Evolutionary conservation across 495 filamentous ascomycete genomes (phyloP).

Genomic region (Aspergillus baeticus): DNA sequence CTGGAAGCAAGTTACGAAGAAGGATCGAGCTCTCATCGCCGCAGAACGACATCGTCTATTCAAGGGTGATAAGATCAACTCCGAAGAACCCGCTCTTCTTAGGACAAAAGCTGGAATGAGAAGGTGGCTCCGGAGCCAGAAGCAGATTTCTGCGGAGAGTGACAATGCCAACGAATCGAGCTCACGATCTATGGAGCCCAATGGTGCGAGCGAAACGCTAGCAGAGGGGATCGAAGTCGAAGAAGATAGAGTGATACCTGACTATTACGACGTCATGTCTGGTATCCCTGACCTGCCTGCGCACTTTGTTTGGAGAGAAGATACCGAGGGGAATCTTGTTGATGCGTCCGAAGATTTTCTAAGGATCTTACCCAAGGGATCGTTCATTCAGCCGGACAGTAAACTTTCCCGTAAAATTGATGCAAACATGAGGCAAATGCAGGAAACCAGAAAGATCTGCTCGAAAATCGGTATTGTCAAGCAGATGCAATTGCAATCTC

Average conservation of each 20-base stretch:
- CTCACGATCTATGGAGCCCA: slow-evolving; percentile 45
- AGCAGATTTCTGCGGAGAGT: slow-evolving; percentile 54
- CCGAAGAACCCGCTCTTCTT: slow-evolving; percentile 83
- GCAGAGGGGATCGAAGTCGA: slow-evolving; percentile 91
- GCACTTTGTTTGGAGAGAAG: slow-evolving; percentile 80
- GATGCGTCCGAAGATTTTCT: slow-evolving; percentile 82
- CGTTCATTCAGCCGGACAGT: slow-evolving; percentile 77
- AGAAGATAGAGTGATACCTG: slow-evolving; percentile 74
- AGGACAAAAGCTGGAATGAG: slow-evolving; percentile 77
- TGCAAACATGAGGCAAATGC: slow-evolving; percentile 90
- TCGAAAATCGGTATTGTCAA: slow-evolving; percentile 97
- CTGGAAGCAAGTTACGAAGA: slow-evolving; percentile 99
- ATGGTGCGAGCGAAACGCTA: slow-evolving; percentile 64
- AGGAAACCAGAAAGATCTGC: slow-evolving; percentile 93
- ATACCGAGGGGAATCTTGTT: slow-evolving; percentile 79
- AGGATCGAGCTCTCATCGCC: slow-evolving; percentile 85
- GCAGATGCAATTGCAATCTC: slow-evolving; percentile 98
- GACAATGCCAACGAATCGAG: slow-evolving; percentile 50
- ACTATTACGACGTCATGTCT: slow-evolving; percentile 89
- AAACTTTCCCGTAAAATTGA: slow-evolving; percentile 76
- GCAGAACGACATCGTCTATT: slow-evolving; percentile 78
- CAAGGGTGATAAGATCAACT: slow-evolving; percentile 75
- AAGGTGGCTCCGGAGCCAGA: slow-evolving; percentile 74
- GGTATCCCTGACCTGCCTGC: slow-evolving; percentile 79
- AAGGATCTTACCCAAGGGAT: slow-evolving; percentile 66